These are phyloP conservation scores for Didymella pomorum DNA, from an alignment of 2,329 filamentous ascomycete genomes.

Conservation along the genomic window DNA sequence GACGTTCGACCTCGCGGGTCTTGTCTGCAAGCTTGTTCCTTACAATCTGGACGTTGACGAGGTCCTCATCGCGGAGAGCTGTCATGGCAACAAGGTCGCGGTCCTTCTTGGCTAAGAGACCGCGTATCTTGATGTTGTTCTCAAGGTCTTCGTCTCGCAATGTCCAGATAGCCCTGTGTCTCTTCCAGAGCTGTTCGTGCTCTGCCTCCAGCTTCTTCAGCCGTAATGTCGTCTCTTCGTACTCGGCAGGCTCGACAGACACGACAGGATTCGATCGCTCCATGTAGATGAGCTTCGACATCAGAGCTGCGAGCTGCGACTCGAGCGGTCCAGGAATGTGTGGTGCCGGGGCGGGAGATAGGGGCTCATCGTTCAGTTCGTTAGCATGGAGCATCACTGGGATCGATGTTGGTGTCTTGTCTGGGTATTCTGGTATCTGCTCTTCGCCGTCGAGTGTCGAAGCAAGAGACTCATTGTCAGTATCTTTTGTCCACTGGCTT, in stretches of 20 bases:
- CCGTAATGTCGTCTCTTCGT: conserved; percentile 40
- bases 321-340: conserved; percentile 48
- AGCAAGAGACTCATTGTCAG: conserved; percentile 42
- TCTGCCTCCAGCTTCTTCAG: conserved; percentile 49
- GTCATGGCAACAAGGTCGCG: conserved; percentile 52
- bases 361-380: conserved; percentile 28
- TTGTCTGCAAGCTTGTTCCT: conserved; percentile 53
- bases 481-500: conserved; percentile 28
- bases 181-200: conserved; percentile 46
- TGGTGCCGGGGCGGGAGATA: conserved; percentile 29
- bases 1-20: conserved; percentile 47
- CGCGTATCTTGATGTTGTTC: conserved; percentile 55
- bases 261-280: conserved; percentile 45
- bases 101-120: conserved; percentile 51
- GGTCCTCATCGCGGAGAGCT: conserved; percentile 53
- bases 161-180: conserved; percentile 53
- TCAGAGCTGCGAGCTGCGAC: conserved; percentile 47
- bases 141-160: conserved; percentile 55
- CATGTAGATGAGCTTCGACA: conserved; percentile 50
- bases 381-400: conserved; percentile 24
- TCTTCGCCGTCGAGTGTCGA: conserved; percentile 46
- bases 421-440: conserved; percentile 35
- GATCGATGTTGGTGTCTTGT: conserved; percentile 41
- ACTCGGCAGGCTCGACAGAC: conserved; percentile 51
- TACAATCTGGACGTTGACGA: conserved; percentile 52